Percentiles rank a stretch among this genome's conserved stretches.
phyloP scores from a whole-genome alignment of 2,329 filamentous ascomycete genomes.

The Scedosporium aurantiacum region DNA sequence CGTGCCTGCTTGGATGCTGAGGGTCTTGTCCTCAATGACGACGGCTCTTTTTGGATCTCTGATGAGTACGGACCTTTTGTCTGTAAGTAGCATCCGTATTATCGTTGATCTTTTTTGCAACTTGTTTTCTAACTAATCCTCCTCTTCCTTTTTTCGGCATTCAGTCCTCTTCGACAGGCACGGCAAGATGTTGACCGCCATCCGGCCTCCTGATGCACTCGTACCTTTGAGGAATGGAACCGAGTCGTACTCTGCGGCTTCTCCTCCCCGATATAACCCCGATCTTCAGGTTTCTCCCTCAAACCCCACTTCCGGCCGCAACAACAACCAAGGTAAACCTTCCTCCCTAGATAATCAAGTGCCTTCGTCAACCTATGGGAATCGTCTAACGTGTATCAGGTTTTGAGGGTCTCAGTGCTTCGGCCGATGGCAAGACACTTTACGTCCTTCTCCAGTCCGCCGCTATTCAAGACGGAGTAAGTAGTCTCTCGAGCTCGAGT shows the following conservation, averaged over 20 bases:
- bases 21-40: conserved; percentile 48
- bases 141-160: not conserved
- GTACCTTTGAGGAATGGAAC: not conserved
- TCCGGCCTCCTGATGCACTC: conserved; percentile 1
- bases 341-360: no score
- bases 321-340: conserved; percentile 52
- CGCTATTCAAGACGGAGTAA: conserved; percentile 21
- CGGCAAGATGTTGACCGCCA: not conserved
- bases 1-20: conserved; percentile 54
- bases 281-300: conserved; percentile 34
- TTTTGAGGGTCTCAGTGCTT: conserved; percentile 59
- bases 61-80: conserved; percentile 64
- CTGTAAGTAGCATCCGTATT: conserved; percentile 47
- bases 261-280: conserved; percentile 48
- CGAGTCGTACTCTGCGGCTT: conserved; percentile 50
- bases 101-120: not conserved
- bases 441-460: conserved; percentile 58
- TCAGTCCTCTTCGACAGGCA: not conserved
- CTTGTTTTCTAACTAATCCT: not conserved
- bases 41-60: conserved; percentile 56
- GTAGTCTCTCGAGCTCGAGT: conserved; percentile 5
- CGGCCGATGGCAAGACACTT: conserved; percentile 49
- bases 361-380: no score
- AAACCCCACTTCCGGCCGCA: conserved; percentile 49
- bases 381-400: conserved; percentile 16